Base-by-base conservation (phyloP, 2,329 filamentous ascomycete species). In the Colletotrichum aenigma region DNA sequence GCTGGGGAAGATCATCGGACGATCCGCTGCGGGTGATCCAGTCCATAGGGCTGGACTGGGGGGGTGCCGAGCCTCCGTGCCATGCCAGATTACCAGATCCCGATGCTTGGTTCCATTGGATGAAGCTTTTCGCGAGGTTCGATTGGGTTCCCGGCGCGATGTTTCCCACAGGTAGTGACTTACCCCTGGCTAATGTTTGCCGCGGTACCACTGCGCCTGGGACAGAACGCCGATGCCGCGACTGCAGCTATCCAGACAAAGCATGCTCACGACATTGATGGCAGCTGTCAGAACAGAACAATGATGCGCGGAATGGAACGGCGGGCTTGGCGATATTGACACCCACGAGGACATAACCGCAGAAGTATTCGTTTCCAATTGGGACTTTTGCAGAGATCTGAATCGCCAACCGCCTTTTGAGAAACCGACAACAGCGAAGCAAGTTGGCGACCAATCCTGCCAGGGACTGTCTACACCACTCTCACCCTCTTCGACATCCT, bases 31-130 rank as follows among this genome's bases (percentile, higher is more conserved):
- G 64, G 73, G 18, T 48, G 74, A 65, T 60, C 65, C 36, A 9
- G 48, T 32, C 64, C 34, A n/a, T 76, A 76, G 70, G 74, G 74
- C 64, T 69, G 58, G 43, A 67, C 64, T 48, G 15, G 48, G 36
- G 36, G 67, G 69, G 28, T 56, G 36, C 62, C 52, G 70, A 60
- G 56, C 18, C 38, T 64, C 48, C 38, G 55, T 62, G 58, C 26
- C 52, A 75, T 69, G 70, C 64, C 43, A 76, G 64, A 64, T 76
- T 74, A 73, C 74, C 73, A 76, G 74, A 76, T 76, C 70, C 73
- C 34, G 65, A 65, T 30, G 34, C 34, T 32, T 21, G 16, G 58
- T 36, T 72, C 62, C 24, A 72, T 75, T 75, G 73, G 73, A 43
- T 71, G 70, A 73, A 76, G 70, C 64, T 74, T 60, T 69, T 56